Conservation (phyloP, 1,139 yeast genomes). For the Saccharomycopsis phalli region DNA sequence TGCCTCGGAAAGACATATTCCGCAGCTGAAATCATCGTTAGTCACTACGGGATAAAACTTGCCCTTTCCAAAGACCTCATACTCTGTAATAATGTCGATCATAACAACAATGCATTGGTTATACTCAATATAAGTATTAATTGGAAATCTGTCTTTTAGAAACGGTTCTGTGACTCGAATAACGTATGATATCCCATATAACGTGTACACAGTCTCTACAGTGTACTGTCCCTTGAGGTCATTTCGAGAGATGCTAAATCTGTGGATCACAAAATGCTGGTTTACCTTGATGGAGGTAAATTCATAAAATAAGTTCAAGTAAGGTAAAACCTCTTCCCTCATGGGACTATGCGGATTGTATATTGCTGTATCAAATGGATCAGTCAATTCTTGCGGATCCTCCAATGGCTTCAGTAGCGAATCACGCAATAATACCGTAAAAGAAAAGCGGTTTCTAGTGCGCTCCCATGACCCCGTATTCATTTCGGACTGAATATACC, state of each 20-base stretch:
- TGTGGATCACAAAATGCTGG: conserved; percentile 4
- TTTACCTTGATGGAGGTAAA: conserved; percentile 3
- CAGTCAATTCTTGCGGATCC: background rate
- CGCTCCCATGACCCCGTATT: background rate
- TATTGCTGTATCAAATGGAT: background rate
- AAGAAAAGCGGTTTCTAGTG: background rate
- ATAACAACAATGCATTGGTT: conserved; percentile 11
- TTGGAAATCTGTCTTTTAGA: background rate
- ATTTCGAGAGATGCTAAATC: conserved; percentile 3
- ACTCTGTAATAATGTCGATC: conserved; percentile 8
- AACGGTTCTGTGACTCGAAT: conserved; percentile 5
- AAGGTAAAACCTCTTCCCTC: conserved; percentile 1
- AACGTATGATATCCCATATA: conserved; percentile 12
- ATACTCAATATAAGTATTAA: conserved; percentile 4
- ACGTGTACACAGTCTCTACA: conserved; percentile 7
- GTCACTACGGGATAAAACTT: conserved; percentile 3
- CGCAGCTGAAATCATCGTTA: conserved; percentile 11
- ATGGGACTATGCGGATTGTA: background rate
- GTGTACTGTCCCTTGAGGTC: background rate
- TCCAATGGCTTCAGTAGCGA: background rate
- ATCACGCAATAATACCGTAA: background rate
- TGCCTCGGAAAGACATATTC: conserved; percentile 14
- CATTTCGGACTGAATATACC: background rate
- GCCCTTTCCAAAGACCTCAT: conserved; percentile 6
- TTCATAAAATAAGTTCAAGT: conserved; percentile 14